Conservation (phyloP, 169 alveolate genomes). For the Eimeria sp. region DNA sequence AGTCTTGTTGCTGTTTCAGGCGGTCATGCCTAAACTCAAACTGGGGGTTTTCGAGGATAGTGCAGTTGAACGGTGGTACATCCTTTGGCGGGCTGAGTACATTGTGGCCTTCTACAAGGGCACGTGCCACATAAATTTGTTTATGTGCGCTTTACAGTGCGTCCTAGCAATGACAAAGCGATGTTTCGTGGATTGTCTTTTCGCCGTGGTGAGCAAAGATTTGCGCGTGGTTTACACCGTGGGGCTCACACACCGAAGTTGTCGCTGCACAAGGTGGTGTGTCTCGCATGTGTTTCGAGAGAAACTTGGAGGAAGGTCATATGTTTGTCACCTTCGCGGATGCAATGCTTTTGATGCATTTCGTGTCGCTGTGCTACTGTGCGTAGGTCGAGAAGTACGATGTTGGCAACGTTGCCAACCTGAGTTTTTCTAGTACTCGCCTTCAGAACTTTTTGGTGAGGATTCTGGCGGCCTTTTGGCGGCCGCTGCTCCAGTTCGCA, state of each 20-base stretch:
- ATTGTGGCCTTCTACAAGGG: slow-evolving; percentile 56
- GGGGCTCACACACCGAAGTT: not conserved
- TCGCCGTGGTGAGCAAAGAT: not conserved
- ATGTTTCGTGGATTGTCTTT: not conserved
- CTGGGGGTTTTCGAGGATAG: slow-evolving; percentile 46
- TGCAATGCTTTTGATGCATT: too few relatives aligned
- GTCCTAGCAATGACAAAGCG: slow-evolving; percentile 1
- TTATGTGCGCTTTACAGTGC: slow-evolving; percentile 34
- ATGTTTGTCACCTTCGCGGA: too few relatives aligned
- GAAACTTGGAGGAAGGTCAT: too few relatives aligned
- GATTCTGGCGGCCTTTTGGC: not conserved
- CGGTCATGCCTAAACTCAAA: not conserved
- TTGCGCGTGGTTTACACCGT: not conserved
- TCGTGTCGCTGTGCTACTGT: too few relatives aligned
- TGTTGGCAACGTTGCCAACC: not conserved
- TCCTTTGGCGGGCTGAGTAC: slow-evolving; percentile 69
- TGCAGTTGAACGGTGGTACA: slow-evolving; percentile 57
- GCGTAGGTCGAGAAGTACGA: not conserved
- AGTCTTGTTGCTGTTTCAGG: not conserved
- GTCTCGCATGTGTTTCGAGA: too few relatives aligned
- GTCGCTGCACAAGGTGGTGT: too few relatives aligned
- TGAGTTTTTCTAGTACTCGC: not conserved
- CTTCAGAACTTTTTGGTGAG: not conserved
- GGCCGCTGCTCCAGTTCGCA: slow-evolving; percentile 26
- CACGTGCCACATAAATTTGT: slow-evolving; percentile 3